Evolutionary conservation across 352 stramenopile genomes (phyloP).

Genomic region (Blastocystis hominis): DNA sequence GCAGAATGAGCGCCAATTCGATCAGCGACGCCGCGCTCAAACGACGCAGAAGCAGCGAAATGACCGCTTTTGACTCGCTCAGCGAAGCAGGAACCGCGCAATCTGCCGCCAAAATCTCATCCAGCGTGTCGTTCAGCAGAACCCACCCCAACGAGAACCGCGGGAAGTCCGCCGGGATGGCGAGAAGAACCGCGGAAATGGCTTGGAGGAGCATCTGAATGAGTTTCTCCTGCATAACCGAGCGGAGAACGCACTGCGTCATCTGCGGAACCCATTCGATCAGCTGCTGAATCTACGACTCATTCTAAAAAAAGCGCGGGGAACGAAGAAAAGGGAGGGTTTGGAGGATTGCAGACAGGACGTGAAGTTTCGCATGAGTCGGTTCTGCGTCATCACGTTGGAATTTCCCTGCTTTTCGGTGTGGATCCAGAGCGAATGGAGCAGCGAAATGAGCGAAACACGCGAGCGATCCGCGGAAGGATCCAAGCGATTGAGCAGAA

Average conservation of each 20-base stretch:
- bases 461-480: neutral
- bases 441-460: neutral
- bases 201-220: neutral
- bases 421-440: neutral
- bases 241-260: neutral
- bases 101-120: conserved; percentile 12
- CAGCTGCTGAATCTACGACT: neutral
- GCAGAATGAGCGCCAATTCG: neutral
- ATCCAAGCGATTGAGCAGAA: neutral
- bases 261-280: neutral
- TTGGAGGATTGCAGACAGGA: neutral
- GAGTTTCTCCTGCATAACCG: neutral
- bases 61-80: neutral
- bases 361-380: neutral
- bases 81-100: neutral
- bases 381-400: neutral
- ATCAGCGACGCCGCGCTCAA: no score
- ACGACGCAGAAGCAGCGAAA: neutral
- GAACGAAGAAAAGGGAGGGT: neutral
- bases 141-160: neutral
- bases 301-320: neutral
- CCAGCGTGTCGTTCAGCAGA: neutral
- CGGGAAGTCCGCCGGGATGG: neutral
- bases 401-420: neutral
- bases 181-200: neutral